phyloP scores from a whole-genome alignment of 2,329 filamentous ascomycete species.

The Apiospora kogelbergensis region DNA sequence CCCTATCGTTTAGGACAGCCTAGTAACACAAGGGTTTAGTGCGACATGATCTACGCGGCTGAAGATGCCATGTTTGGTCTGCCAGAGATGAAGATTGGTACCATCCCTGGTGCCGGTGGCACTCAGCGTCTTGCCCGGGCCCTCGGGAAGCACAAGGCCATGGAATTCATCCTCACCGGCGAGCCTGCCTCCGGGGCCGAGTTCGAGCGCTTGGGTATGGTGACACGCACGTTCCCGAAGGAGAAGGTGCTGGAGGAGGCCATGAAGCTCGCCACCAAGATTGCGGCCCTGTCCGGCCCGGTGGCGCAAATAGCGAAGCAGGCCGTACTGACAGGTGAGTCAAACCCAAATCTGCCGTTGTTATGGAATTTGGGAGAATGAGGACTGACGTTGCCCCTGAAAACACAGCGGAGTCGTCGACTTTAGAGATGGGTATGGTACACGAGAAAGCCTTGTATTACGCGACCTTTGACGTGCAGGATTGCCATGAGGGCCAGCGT shows the following conservation, averaged over 20 bases:
- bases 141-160: conserved; percentile 40
- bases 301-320: conserved; percentile 43
- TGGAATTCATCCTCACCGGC: conserved; percentile 46
- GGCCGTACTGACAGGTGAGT: conserved; percentile 40
- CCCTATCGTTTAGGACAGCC: neutral
- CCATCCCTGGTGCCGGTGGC: conserved; percentile 87
- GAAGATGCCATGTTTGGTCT: conserved; percentile 85
- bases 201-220: conserved; percentile 39
- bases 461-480: conserved; percentile 35
- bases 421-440: conserved; percentile 39
- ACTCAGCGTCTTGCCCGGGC: conserved; percentile 56
- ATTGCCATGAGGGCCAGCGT: conserved; percentile 40
- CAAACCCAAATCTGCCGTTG: no score
- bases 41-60: conserved; percentile 67
- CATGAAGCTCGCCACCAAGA: conserved; percentile 35
- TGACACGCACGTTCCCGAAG: conserved; percentile 35
- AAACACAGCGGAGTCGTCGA: neutral
- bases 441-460: conserved; percentile 37
- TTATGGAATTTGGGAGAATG: conserved; percentile 33
- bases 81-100: conserved; percentile 91
- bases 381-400: conserved; percentile 19
- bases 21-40: conserved; percentile 21
- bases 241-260: conserved; percentile 38
- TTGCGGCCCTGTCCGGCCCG: conserved; percentile 40
- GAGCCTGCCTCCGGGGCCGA: conserved; percentile 35